Evolutionary conservation across 78 protist genomes (phyloP).

Genomic region (Mastigamoeba balamuthi): DNA sequence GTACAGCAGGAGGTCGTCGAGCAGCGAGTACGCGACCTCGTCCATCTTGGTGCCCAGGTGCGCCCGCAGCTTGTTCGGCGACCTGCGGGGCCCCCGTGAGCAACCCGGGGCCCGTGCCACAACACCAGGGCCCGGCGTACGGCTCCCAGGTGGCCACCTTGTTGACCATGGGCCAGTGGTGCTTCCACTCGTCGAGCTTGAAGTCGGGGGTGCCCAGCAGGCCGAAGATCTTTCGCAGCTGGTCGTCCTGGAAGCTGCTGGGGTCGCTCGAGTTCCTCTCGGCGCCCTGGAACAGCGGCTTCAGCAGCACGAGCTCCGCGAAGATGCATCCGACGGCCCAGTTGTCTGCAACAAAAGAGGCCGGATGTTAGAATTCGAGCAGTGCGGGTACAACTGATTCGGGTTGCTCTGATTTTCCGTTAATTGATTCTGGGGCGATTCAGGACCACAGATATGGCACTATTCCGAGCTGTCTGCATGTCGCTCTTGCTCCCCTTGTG

Average conservation of each 20-base stretch:
- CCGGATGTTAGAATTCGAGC: no score
- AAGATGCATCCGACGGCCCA: constrained; percentile 85
- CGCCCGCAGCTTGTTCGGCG: not conserved
- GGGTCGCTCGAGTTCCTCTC: constrained; percentile 27
- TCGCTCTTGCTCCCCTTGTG: not conserved
- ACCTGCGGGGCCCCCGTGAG: not conserved
- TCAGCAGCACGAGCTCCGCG: constrained; percentile 57
- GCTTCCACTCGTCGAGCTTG: no score
- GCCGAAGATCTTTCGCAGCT: constrained; percentile 48
- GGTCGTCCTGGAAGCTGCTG: constrained; percentile 57
- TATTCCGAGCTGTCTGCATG: no score
- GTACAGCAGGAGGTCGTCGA: constrained; percentile 44
- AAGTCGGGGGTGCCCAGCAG: constrained; percentile 49
- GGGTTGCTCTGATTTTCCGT: no score
- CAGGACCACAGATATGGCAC: no score
- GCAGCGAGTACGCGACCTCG: constrained; percentile 16
- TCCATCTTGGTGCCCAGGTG: constrained; percentile 13
- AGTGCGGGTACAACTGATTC: not conserved
- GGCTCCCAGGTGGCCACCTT: constrained; percentile 29
- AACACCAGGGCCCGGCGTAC: not conserved
- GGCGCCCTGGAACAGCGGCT: constrained; percentile 63
- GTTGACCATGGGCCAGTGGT: constrained; percentile 38
- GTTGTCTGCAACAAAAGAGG: constrained; percentile 21
- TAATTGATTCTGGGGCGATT: no score
- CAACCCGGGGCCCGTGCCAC: not conserved